Conservation (phyloP, 768 basidiomycete species). For the Rhizopogon vulgaris region DNA sequence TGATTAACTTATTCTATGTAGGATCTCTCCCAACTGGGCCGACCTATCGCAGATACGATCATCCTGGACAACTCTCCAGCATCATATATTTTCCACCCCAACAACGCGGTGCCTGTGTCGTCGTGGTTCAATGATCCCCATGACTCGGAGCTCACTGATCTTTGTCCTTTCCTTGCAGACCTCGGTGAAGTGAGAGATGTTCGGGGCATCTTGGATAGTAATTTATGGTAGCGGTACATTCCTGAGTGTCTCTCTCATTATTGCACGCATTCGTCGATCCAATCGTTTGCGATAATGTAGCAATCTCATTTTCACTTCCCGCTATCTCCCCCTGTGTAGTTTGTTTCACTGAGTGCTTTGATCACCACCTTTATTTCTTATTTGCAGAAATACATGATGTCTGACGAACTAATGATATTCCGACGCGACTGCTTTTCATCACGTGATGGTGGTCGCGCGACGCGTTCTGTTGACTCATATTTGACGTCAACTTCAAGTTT, state of each 20-base stretch:
- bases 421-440: constrained; percentile 16
- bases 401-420: too few relatives aligned
- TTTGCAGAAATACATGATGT: too few relatives aligned
- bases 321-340: too few relatives aligned
- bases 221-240: neutral
- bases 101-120: constrained; percentile 72
- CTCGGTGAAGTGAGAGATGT: constrained; percentile 58
- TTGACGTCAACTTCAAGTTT: constrained; percentile 5
- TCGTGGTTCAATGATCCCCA: constrained; percentile 78
- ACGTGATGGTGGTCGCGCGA: constrained; percentile 14
- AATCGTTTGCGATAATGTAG: too few relatives aligned
- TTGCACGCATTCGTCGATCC: too few relatives aligned
- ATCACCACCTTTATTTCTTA: too few relatives aligned
- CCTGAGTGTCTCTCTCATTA: too few relatives aligned
- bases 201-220: constrained; percentile 47
- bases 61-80: constrained; percentile 79
- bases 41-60: constrained; percentile 59
- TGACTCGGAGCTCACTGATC: constrained; percentile 66
- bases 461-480: constrained; percentile 15
- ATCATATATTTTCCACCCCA: constrained; percentile 77
- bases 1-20: constrained; percentile 16
- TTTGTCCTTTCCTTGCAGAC: constrained; percentile 67
- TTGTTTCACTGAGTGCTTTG: too few relatives aligned
- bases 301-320: neutral
- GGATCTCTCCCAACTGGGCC: constrained; percentile 72